phyloP scores from a whole-genome alignment of 805 yeast genomes.

The Scheffersomyces stipitis region DNA sequence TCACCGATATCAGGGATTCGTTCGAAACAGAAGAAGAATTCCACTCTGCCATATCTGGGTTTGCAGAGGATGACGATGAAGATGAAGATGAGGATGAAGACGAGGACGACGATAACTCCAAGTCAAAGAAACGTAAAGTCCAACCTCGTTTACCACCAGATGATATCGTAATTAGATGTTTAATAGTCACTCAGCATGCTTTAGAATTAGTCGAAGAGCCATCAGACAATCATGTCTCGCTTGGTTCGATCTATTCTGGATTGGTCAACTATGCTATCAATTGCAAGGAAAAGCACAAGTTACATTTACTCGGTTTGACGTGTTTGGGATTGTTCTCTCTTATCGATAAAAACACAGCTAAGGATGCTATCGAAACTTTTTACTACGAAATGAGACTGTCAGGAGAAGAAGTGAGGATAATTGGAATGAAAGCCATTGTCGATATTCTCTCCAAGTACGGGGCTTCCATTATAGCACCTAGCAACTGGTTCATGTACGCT shows the following conservation, averaged over 20 bases:
- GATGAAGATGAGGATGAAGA: conserved; percentile 25
- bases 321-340: conserved; percentile 82
- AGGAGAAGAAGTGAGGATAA: conserved; percentile 58
- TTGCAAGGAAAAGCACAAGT: conserved; percentile 44
- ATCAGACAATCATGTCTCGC: conserved; percentile 59
- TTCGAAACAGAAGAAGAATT: conserved; percentile 41
- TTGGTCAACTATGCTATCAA: conserved; percentile 73
- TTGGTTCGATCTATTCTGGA: conserved; percentile 71
- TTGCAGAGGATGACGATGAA: conserved; percentile 14
- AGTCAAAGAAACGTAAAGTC: conserved; percentile 30
- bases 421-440: conserved; percentile 67
- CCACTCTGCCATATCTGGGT: conserved; percentile 23
- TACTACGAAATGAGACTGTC: conserved; percentile 71
- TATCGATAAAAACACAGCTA: conserved; percentile 46
- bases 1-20: conserved; percentile 79
- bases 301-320: conserved; percentile 64
- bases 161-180: conserved; percentile 58
- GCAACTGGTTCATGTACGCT: conserved; percentile 18
- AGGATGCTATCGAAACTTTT: conserved; percentile 61
- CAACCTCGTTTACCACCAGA: conserved; percentile 44
- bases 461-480: conserved; percentile 56
- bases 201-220: conserved; percentile 67
- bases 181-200: conserved; percentile 66
- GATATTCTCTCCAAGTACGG: conserved; percentile 84
- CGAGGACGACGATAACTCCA: conserved; percentile 22